A percentile compares a stretch with the other conserved stretches of the same genome.
Evolutionary conservation across 208 protist genomes (phyloP).

Genomic region (Naegleria gruberi): DNA sequence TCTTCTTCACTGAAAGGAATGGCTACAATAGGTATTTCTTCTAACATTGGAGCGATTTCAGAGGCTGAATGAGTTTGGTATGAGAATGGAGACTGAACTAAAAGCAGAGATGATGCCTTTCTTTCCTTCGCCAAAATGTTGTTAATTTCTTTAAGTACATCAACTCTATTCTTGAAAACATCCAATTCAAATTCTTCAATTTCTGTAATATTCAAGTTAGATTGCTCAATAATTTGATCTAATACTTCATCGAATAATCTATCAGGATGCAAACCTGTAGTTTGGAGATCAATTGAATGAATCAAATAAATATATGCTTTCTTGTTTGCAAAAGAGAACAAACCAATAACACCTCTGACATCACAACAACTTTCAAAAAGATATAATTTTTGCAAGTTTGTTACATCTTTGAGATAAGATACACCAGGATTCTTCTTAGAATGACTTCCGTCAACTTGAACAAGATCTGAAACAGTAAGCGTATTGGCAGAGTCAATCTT

Average conservation of each 20-base stretch:
- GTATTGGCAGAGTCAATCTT: background rate
- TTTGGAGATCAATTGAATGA: constrained; percentile 1
- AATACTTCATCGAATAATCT: constrained; percentile 8
- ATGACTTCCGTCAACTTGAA: background rate
- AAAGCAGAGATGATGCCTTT: background rate
- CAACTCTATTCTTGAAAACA: background rate
- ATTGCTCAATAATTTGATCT: background rate
- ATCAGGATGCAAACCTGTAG: background rate
- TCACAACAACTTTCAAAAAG: constrained; percentile 22
- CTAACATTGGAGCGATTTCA: background rate
- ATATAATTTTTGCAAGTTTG: constrained; percentile 20
- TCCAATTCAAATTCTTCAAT: constrained; percentile 11
- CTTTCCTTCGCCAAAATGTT: constrained; percentile 21
- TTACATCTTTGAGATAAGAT: constrained; percentile 26
- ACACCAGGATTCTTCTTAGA: background rate
- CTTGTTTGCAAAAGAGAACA: constrained; percentile 12
- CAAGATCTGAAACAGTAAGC: background rate
- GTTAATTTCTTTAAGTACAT: constrained; percentile 20
- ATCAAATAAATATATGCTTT: constrained; percentile 13
- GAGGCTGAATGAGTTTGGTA: background rate
- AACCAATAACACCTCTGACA: background rate
- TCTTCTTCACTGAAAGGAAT: constrained; percentile 1
- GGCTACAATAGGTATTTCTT: background rate
- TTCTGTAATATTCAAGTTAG: background rate
- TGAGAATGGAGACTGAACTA: background rate